Conservation (phyloP, 23 red algal species). For the Gracilaria domingensis region DNA sequence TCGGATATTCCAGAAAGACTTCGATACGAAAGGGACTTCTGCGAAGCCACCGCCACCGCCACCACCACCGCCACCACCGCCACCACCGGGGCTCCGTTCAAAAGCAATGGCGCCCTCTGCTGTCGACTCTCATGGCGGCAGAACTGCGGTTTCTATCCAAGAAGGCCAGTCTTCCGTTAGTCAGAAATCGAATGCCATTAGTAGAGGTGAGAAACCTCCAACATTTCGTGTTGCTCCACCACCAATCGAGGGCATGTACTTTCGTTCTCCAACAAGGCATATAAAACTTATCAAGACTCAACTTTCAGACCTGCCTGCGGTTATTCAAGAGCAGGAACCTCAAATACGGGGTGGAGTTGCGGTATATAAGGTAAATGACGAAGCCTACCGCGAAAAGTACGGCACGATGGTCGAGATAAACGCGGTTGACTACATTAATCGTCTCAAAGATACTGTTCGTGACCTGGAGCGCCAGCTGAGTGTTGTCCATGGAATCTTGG, state of each 20-base stretch:
- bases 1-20: conserved; percentile 49
- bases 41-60: conserved; percentile 1
- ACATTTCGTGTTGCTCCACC: conserved; percentile 30
- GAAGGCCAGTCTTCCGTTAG: neutral
- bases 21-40: neutral
- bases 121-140: neutral
- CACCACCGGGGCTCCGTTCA: neutral
- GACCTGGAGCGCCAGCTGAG: conserved; percentile 38
- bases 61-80: conserved; percentile 23
- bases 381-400: conserved; percentile 21
- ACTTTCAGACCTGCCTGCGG: conserved; percentile 61
- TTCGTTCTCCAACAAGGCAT: conserved; percentile 55
- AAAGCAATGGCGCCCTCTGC: neutral
- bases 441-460: conserved; percentile 34
- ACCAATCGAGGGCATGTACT: conserved; percentile 58
- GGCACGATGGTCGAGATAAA: conserved; percentile 68
- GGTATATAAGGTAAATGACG: conserved; percentile 52
- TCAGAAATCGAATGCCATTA: conserved; percentile 9
- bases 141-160: neutral
- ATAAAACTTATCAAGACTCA: conserved; percentile 63
- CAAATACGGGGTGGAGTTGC: conserved; percentile 67
- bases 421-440: conserved; percentile 52
- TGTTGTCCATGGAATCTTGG: conserved; percentile 47
- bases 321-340: conserved; percentile 46
- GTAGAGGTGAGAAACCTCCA: conserved; percentile 11